Evolutionary conservation across 2,329 filamentous ascomycete genomes (phyloP).

Genomic region (Clonostachys rosea): DNA sequence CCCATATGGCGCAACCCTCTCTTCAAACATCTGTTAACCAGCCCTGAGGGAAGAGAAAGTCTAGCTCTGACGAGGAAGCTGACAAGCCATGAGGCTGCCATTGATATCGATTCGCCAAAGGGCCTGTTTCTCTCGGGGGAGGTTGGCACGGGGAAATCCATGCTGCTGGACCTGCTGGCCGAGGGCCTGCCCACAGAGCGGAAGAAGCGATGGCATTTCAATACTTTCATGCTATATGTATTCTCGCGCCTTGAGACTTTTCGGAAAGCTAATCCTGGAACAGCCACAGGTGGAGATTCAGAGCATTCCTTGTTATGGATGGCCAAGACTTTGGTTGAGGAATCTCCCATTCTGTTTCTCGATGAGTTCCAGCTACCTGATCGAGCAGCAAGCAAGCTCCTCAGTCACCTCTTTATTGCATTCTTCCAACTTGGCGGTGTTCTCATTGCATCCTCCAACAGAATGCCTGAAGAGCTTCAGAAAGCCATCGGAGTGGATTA

Average conservation of each 20-base stretch:
- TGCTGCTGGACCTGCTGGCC: conserved; percentile 80
- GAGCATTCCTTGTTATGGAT: conserved; percentile 69
- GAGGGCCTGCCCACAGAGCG: conserved; percentile 69
- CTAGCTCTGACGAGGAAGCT: conserved; percentile 65
- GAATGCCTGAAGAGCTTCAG: conserved; percentile 76
- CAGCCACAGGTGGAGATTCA: conserved; percentile 10
- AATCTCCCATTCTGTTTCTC: conserved; percentile 71
- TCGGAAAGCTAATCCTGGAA: conserved; percentile 29
- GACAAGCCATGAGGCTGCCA: conserved; percentile 65
- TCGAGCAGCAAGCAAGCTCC: conserved; percentile 70
- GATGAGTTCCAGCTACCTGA: conserved; percentile 85
- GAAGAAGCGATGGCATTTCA: conserved; percentile 78
- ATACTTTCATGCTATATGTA: conserved; percentile 79
- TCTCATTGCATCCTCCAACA: conserved; percentile 74
- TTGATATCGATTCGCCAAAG: conserved; percentile 66
- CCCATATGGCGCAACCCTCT: conserved; percentile 55
- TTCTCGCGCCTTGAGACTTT: conserved; percentile 68
- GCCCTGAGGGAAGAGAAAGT: conserved; percentile 48
- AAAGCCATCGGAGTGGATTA: conserved; percentile 72
- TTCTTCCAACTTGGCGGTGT: conserved; percentile 84
- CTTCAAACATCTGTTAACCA: conserved; percentile 54
- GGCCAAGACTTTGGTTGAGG: conserved; percentile 70
- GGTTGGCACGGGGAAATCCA: conserved; percentile 78
- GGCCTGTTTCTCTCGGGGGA: conserved; percentile 77
- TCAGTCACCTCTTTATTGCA: conserved; percentile 71